phyloP scores from a whole-genome alignment of 2,329 filamentous ascomycete genomes.

The Microcyclosporella mali region DNA sequence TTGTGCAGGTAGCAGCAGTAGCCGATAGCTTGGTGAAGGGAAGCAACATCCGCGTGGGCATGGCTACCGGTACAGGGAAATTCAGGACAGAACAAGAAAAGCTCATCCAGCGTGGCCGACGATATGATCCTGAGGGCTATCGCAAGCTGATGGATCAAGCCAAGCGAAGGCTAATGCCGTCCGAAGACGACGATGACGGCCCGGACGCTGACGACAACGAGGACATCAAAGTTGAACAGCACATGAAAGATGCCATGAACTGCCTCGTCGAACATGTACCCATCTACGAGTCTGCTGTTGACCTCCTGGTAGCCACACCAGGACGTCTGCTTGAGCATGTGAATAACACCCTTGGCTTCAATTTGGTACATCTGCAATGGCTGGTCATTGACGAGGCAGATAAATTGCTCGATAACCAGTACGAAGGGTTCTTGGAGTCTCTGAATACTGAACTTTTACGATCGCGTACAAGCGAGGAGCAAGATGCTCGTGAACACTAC shows the following conservation, averaged over 20 bases:
- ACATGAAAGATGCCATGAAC: slow-evolving; percentile 34
- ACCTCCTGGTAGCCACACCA: slow-evolving; percentile 85
- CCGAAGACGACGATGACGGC: slow-evolving; percentile 32
- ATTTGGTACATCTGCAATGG: slow-evolving; percentile 73
- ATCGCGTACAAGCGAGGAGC: slow-evolving; percentile 16
- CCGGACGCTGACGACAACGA: slow-evolving; percentile 13
- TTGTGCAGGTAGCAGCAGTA: slow-evolving; percentile 72
- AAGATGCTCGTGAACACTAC: slow-evolving; percentile 22
- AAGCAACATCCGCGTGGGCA: slow-evolving; percentile 70
- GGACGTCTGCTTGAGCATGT: slow-evolving; percentile 89
- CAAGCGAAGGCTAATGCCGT: slow-evolving; percentile 28
- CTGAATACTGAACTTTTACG: slow-evolving; percentile 22
- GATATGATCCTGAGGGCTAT: slow-evolving; percentile 61
- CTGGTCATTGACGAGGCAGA: slow-evolving; percentile 91
- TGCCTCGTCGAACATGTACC: slow-evolving; percentile 58
- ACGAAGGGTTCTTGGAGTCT: slow-evolving; percentile 26
- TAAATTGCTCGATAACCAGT: slow-evolving; percentile 70
- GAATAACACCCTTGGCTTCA: slow-evolving; percentile 75
- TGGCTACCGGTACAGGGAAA: slow-evolving; percentile 73
- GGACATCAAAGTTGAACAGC: slow-evolving; percentile 20
- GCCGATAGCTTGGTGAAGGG: slow-evolving; percentile 66
- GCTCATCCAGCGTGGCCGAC: slow-evolving; percentile 52
- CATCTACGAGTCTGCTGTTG: slow-evolving; percentile 64
- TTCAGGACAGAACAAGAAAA: slow-evolving; percentile 59
- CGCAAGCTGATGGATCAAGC: slow-evolving; percentile 40